Evolutionary conservation across 495 filamentous ascomycete species (phyloP), one percentile per base, ranked within the genome.

Genomic region (Penicillium verhagenii): DNA sequence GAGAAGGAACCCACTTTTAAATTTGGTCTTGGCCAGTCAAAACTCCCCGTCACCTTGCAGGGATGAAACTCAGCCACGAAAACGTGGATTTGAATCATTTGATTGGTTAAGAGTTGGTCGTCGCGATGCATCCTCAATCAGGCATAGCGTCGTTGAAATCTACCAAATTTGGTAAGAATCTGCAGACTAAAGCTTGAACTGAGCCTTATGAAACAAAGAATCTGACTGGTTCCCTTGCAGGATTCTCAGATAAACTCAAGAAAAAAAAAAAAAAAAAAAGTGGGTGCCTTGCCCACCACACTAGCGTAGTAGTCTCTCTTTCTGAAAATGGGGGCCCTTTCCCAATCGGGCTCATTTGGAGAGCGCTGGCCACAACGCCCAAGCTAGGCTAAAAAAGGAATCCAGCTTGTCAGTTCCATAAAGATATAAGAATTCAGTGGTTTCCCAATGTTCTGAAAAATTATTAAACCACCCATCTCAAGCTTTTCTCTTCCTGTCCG

Each of bases 81-180:
- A 35, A 35, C 33, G 33, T 35, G 33, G 13, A n/a, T n/a, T n/a
- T n/a, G n/a, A n/a, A n/a, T n/a, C n/a, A n/a, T 6, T 35, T 35
- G 33, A 26, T 26, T 47, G 44, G 44, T 47, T 29, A 28, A 26
- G 6, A 26, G 19, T 18, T 26, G 19, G n/a, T n/a, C n/a, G 8
- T 47, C 26, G 26, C 39, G 2, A 0, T 43, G 39, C 19, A 21
- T 43, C 7, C 39, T 20, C 2, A 14, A 43, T 43, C 13, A 20
- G 39, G 39, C 10, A 23, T 43, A 45, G 42, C 42, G 42, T 56
- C 54, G 50, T 37, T n/a, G 14, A 46, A 42, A n/a, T 61, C 33
- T 3, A 47, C 50, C 51, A 11, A 25, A 52, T 43, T 25, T 9
- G 54, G 54, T 7, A 45, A n/a, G 10, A 26, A 7, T 26, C 16